A percentile compares a stretch with the other conserved stretches of the same genome.
phyloP scores from a whole-genome alignment of 2,329 filamentous ascomycete species.

The Colletotrichum lini region DNA sequence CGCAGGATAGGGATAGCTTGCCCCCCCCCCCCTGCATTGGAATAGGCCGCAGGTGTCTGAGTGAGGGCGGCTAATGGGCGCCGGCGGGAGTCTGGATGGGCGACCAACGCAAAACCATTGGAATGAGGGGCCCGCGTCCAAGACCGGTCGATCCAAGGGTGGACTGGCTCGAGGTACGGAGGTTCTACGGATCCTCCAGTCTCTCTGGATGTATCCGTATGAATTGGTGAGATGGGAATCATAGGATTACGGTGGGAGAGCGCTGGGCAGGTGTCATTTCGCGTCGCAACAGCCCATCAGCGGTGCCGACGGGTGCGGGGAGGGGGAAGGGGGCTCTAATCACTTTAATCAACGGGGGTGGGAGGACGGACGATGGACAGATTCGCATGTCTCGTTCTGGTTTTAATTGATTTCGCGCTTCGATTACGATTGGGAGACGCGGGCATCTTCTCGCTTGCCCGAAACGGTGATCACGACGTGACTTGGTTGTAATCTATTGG shows the following conservation, averaged over 20 bases:
- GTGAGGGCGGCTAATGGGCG: slow-evolving; percentile 32
- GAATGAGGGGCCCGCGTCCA: slow-evolving; percentile 9
- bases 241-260: slow-evolving; percentile 2
- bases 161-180: neutral
- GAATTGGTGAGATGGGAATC: neutral
- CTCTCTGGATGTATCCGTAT: neutral
- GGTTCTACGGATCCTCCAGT: neutral
- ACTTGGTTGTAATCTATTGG: slow-evolving; percentile 1
- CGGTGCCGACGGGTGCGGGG: slow-evolving; percentile 13
- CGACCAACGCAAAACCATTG: neutral
- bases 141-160: neutral
- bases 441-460: slow-evolving; percentile 12
- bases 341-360: slow-evolving; percentile 21
- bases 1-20: slow-evolving; percentile 1
- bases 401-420: slow-evolving; percentile 27
- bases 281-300: slow-evolving; percentile 13
- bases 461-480: slow-evolving; percentile 6
- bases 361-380: neutral
- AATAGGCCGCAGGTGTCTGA: slow-evolving; percentile 16
- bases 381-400: neutral
- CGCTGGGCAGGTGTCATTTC: slow-evolving; percentile 11
- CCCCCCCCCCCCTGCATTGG: slow-evolving; percentile 12
- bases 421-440: slow-evolving; percentile 5
- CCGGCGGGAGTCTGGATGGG: neutral
- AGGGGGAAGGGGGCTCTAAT: neutral